These are phyloP conservation scores for Nigrograna mackinnonii DNA, from an alignment of 2,329 filamentous ascomycete genomes.

Conservation along the genomic window DNA sequence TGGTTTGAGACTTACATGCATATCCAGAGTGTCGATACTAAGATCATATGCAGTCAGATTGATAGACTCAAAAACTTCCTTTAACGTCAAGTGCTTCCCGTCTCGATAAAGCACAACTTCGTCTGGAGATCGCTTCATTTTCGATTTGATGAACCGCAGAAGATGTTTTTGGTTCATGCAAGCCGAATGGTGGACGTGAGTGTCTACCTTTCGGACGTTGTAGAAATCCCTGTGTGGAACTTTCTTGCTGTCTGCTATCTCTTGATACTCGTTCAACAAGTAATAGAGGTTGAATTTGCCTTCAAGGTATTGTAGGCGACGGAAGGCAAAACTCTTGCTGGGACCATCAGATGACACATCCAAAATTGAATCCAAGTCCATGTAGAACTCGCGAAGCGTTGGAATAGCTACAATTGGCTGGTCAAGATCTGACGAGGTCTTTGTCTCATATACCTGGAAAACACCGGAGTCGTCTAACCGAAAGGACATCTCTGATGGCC, in stretches of 20 bases:
- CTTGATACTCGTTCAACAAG: constrained; percentile 94
- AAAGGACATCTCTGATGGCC: constrained; percentile 71
- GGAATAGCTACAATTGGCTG: constrained; percentile 82
- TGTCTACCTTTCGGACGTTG: constrained; percentile 98
- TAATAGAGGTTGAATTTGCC: constrained; percentile 96
- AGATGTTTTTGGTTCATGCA: constrained; percentile 99
- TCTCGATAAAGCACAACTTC: constrained; percentile 93
- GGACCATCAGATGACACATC: constrained; percentile 93
- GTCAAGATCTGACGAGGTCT: constrained; percentile 63
- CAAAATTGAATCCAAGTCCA: constrained; percentile 86
- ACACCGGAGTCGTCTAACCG: constrained; percentile 82
- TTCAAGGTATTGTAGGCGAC: constrained; percentile 91
- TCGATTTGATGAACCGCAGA: constrained; percentile 97
- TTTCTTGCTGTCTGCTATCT: constrained; percentile 96
- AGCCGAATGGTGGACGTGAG: constrained; percentile 97
- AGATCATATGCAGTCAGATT: constrained; percentile 96
- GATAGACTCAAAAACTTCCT: constrained; percentile 95
- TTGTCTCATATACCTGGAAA: constrained; percentile 85
- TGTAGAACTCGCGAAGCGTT: constrained; percentile 91
- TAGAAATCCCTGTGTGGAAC: constrained; percentile 99
- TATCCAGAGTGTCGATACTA: constrained; percentile 97
- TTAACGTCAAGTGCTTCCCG: constrained; percentile 86
- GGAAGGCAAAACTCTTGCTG: constrained; percentile 95
- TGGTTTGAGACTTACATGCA: constrained; percentile 73
- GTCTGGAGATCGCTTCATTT: constrained; percentile 98